Conservation (phyloP, 148 eudicot species). For the Vaccinium darrowii region DNA sequence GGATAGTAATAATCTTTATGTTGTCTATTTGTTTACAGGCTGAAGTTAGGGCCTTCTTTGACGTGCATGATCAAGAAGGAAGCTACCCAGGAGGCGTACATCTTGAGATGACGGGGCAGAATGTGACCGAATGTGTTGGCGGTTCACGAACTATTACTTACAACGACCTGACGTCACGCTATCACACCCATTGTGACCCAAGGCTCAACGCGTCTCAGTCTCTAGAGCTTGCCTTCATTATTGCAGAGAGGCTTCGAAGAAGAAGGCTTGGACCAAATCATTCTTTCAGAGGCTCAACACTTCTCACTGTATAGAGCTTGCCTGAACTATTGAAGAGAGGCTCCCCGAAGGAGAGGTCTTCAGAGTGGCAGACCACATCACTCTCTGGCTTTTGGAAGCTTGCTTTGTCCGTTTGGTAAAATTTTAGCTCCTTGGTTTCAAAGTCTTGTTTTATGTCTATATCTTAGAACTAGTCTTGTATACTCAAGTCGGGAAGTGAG, state of each 20-base stretch:
- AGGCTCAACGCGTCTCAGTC: constrained; percentile 84
- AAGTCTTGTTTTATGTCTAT: background rate
- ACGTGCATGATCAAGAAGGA: constrained; percentile 87
- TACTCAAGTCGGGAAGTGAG: background rate
- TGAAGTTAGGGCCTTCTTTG: constrained; percentile 74
- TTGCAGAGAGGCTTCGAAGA: constrained; percentile 75
- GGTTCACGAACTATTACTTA: constrained; percentile 74
- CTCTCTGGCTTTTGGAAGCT: constrained; percentile 18
- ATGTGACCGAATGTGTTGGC: constrained; percentile 82
- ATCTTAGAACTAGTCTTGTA: background rate
- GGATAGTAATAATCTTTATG: background rate
- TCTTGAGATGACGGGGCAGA: constrained; percentile 83
- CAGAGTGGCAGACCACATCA: constrained; percentile 23
- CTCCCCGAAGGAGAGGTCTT: constrained; percentile 11
- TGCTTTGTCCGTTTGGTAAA: background rate
- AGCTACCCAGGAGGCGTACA: constrained; percentile 86
- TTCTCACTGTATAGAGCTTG: background rate
- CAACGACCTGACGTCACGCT: constrained; percentile 73
- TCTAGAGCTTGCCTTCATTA: constrained; percentile 69
- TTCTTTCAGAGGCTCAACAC: background rate
- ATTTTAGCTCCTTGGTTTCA: constrained; percentile 1
- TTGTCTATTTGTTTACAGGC: constrained; percentile 30
- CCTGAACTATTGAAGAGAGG: background rate
- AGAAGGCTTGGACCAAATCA: constrained; percentile 33
- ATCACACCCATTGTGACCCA: constrained; percentile 83